Evolutionary conservation across 495 filamentous ascomycete genomes (phyloP).

Genomic region (Astrocystis sublimbata): DNA sequence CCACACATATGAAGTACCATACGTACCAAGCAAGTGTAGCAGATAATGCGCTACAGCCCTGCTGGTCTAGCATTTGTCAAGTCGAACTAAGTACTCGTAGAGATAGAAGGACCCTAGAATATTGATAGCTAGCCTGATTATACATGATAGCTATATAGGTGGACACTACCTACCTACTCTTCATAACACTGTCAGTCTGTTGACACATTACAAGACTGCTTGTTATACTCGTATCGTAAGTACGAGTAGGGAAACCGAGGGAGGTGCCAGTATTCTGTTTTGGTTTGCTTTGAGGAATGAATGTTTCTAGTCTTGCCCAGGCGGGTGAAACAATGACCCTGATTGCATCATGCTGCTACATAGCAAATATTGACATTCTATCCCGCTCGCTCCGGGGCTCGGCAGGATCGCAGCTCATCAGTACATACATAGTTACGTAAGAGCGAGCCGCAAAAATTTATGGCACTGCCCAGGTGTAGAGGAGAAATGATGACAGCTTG

Average conservation of each 20-base stretch:
- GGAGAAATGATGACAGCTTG: slow-evolving; percentile 31
- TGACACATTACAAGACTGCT: slow-evolving; percentile 20
- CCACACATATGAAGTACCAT: neutral
- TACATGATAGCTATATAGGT: neutral
- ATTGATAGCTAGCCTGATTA: neutral
- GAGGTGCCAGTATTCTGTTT: slow-evolving; percentile 17
- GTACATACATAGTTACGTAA: slow-evolving; percentile 22
- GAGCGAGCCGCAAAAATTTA: slow-evolving; percentile 20
- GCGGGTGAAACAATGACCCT: slow-evolving; percentile 31
- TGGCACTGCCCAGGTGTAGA: neutral
- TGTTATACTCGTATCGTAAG: too few species aligned
- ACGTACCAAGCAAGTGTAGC: too few species aligned
- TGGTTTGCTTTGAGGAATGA: slow-evolving; percentile 22
- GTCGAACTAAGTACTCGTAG: too few species aligned
- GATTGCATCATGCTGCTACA: slow-evolving; percentile 34
- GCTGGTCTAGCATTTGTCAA: slow-evolving; percentile 9
- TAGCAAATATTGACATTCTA: slow-evolving; percentile 13
- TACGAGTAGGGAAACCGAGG: slow-evolving; percentile 14
- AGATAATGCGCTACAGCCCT: slow-evolving; percentile 5
- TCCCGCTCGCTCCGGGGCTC: neutral
- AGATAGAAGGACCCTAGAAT: slow-evolving; percentile 4
- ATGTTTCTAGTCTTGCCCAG: slow-evolving; percentile 32
- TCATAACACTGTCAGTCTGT: slow-evolving; percentile 11
- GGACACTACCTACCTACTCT: too few species aligned
- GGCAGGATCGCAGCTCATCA: slow-evolving; percentile 5